Percentiles rank a stretch among this genome's conserved stretches.
Conservation (phyloP, 148 eudicot species). For the Polygonum aviculare region DNA sequence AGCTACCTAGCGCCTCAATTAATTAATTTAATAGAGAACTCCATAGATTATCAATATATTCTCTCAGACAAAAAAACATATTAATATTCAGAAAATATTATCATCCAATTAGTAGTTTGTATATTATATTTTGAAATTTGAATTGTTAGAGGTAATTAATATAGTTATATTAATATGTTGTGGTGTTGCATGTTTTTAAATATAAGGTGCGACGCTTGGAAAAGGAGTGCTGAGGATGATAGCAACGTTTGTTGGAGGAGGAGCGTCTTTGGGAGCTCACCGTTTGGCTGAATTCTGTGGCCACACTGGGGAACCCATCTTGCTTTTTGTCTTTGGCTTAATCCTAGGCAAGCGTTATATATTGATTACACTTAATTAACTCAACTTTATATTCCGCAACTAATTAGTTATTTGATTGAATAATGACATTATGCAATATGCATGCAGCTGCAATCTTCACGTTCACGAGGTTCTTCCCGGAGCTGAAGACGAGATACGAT, state of each 20-base stretch:
- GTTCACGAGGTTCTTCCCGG: constrained; percentile 40
- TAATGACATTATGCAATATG: not conserved
- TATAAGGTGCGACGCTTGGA: constrained; percentile 60
- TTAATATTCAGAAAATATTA: too few relatives aligned
- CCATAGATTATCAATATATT: too few relatives aligned
- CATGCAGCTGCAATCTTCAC: constrained; percentile 36
- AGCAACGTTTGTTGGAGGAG: constrained; percentile 43
- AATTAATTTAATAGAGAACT: not conserved
- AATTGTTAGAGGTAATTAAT: too few relatives aligned
- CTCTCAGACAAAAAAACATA: too few relatives aligned
- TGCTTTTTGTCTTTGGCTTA: constrained; percentile 38
- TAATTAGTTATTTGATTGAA: too few relatives aligned
- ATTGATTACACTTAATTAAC: too few relatives aligned
- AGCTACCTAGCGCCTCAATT: not conserved
- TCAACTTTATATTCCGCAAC: too few relatives aligned
- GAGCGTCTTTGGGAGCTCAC: constrained; percentile 38
- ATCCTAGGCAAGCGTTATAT: constrained; percentile 24
- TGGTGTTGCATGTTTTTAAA: not conserved
- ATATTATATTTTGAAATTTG: too few relatives aligned
- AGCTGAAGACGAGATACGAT: constrained; percentile 55
- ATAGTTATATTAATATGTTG: too few relatives aligned
- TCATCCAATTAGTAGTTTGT: too few relatives aligned
- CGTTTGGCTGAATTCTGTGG: constrained; percentile 24
- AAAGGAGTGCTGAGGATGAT: constrained; percentile 46
- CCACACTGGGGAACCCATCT: constrained; percentile 22